Evolutionary conservation across 371 early-diverging fungal species (phyloP).

Genomic region (Mortierella sp.): DNA sequence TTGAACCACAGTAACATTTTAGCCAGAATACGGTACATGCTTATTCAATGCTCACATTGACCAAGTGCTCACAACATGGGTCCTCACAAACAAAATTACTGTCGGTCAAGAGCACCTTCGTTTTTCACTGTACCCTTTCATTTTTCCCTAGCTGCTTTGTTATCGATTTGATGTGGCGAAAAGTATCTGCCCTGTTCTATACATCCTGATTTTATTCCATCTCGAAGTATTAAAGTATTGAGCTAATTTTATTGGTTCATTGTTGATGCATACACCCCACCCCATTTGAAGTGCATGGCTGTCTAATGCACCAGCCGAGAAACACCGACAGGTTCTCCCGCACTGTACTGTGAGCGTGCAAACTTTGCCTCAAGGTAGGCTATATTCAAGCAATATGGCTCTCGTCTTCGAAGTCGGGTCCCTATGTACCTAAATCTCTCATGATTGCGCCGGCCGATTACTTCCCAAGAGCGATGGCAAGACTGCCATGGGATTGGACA

Average conservation of each 20-base stretch:
- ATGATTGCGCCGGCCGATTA: too few relatives aligned
- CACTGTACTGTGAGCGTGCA: neutral
- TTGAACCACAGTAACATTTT: slow-evolving; percentile 1
- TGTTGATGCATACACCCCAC: neutral
- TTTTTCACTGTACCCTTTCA: neutral
- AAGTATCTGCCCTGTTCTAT: neutral
- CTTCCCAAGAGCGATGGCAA: neutral
- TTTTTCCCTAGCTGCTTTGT: neutral
- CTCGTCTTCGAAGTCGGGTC: too few relatives aligned
- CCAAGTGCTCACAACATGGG: slow-evolving; percentile 11
- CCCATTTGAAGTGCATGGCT: neutral
- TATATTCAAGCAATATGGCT: neutral
- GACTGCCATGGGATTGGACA: too few relatives aligned
- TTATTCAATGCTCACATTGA: slow-evolving; percentile 14
- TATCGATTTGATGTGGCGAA: neutral
- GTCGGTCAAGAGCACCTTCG: too few relatives aligned
- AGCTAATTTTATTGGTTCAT: neutral
- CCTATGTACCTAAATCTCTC: too few relatives aligned
- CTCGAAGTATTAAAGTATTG: neutral
- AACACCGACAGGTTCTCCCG: slow-evolving; percentile 8
- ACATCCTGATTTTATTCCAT: neutral
- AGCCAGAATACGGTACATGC: neutral
- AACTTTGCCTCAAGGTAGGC: neutral
- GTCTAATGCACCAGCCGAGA: neutral
- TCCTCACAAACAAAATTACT: neutral